Evolutionary conservation across 352 stramenopile species (phyloP).

Genomic region (Phytophthora lateralis): DNA sequence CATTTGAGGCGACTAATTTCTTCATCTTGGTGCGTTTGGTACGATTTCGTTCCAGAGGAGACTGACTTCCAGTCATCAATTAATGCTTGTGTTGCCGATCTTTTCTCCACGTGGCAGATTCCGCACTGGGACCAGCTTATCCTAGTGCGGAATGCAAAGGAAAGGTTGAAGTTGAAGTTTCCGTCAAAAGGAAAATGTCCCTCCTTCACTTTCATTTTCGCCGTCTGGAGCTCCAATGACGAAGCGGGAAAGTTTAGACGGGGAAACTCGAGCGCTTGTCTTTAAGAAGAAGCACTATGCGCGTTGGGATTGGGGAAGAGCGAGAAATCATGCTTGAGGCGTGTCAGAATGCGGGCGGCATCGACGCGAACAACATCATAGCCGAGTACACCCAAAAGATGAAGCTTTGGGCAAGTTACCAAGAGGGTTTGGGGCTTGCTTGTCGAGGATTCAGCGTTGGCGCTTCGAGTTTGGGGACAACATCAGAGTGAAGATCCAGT

Average conservation of each 20-base stretch:
- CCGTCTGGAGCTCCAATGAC: not conserved
- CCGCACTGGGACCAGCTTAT: not conserved
- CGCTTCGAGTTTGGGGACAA: not conserved
- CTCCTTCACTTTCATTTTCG: not conserved
- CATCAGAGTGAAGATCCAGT: not conserved
- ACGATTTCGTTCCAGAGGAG: not conserved
- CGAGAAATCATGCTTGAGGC: not conserved
- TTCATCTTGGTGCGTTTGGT: not conserved
- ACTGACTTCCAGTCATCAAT: not conserved
- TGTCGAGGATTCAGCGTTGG: not conserved
- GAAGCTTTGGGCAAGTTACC: not conserved
- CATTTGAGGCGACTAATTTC: not conserved
- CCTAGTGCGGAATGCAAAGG: not conserved
- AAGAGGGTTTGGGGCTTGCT: not conserved
- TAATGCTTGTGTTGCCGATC: not conserved
- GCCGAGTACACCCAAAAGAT: not conserved
- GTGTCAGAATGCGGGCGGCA: not conserved
- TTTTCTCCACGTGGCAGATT: slow-evolving; percentile 3
- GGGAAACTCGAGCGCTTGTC: no score
- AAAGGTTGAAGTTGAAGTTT: slow-evolving; percentile 18
- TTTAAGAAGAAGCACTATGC: not conserved
- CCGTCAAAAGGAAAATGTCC: not conserved
- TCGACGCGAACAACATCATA: not conserved
- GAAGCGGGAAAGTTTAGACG: not conserved
- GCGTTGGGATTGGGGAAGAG: not conserved